phyloP scores from a whole-genome alignment of 1,139 yeast species.

The Arxiozyma telluris region DNA sequence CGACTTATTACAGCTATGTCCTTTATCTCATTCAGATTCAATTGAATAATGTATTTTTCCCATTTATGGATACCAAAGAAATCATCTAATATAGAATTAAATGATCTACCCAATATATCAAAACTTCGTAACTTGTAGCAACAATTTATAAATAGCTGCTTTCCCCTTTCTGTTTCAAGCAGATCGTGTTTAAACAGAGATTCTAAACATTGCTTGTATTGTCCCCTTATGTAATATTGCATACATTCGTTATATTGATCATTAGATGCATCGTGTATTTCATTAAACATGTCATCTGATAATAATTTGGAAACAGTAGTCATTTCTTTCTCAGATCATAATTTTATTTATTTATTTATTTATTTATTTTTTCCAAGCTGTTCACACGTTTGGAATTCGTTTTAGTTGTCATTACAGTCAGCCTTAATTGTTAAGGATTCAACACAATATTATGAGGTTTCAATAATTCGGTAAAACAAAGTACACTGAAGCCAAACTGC shows the following conservation, averaged over 20 bases:
- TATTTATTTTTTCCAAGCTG: no score
- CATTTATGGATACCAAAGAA: not conserved
- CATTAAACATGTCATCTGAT: not conserved
- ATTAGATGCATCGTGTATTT: slow-evolving; percentile 1
- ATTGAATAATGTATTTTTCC: not conserved
- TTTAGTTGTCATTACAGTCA: not conserved
- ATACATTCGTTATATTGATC: slow-evolving; percentile 15
- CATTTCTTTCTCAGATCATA: not conserved
- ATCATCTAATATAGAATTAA: slow-evolving; percentile 1
- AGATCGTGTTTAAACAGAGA: slow-evolving; percentile 13
- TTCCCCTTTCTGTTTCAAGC: slow-evolving; percentile 7
- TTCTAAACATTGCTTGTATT: slow-evolving; percentile 15
- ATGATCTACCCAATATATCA: slow-evolving; percentile 4
- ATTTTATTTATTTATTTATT: no score
- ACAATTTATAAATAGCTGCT: slow-evolving; percentile 7
- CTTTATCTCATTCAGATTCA: slow-evolving; percentile 2
- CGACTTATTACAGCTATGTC: slow-evolving; percentile 3
- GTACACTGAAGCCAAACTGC: no score
- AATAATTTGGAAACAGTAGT: not conserved
- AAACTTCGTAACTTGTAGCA: slow-evolving; percentile 4
- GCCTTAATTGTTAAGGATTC: not conserved
- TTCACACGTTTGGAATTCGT: not conserved
- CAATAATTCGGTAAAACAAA: no score
- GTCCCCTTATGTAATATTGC: slow-evolving; percentile 17
- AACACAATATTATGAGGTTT: no score